Evolutionary conservation across 1,284 basidiomycete genomes (phyloP), one percentile per base, ranked within the genome.

Genomic region (Grifola frondosa): DNA sequence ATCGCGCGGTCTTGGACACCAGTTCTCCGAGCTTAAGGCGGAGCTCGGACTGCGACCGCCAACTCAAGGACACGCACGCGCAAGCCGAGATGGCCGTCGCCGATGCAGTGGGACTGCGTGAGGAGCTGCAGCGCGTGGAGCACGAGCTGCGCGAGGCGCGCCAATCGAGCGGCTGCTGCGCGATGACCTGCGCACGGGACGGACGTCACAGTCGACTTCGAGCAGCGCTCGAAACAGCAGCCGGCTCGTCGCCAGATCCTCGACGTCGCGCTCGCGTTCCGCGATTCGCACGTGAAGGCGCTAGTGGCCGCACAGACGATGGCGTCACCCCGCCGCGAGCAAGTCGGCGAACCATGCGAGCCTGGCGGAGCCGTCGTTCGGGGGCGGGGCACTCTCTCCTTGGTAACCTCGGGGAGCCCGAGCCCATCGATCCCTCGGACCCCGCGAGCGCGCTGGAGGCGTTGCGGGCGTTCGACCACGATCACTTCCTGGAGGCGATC

Each of bases 1-100:
- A 95, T 64, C 79, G 91, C 13, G 91, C 91, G 0, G 88, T 95
- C 4, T 71, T 95, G 37, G 91, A 94, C 60, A 83, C 91, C 45
- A 87, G 92, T 62, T 88, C 91, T 61, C 80, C 82, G 30, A 88
- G 91, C 49, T 69, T 91, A 21, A 80, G 80, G 43, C 83, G 79
- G 1, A 72, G 73, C 10, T 83, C 86, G 45, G 71, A 77, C 39
- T 69, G 72, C 11, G 74, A 79, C 41, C 71, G 75, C 10, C 77
- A 81, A 51, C 61, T 84, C 22, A 83, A 83, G 60, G 81, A 86
- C 30, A 65, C 77, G 8, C 71, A 70, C 7, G 65, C 77, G 0
- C 78, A 82, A 44, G 61, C 73, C 4, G 82, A 85, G 21, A 70
- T 85, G 33, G 72, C 76, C 2, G 75, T 78, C 36, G 77, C 78